These are phyloP conservation scores for Blastobotrys ciferrii DNA, from an alignment of 1,139 yeast genomes.

Conservation along the genomic window DNA sequence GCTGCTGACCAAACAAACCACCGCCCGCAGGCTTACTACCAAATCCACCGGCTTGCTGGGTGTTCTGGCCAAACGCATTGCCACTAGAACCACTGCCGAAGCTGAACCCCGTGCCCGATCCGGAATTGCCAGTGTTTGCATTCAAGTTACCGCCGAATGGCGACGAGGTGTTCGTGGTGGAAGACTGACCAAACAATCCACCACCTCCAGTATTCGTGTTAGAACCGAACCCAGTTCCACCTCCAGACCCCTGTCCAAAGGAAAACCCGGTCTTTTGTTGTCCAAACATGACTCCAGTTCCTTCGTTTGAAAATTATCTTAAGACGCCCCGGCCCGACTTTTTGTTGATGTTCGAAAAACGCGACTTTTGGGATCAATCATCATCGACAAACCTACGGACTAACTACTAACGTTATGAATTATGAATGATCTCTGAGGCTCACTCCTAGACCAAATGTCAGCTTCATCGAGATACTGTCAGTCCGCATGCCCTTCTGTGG, in stretches of 20 bases:
- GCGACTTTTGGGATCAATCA: not conserved
- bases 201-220: conserved; percentile 9
- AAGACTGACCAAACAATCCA: conserved; percentile 12
- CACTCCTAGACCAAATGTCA: too few relatives aligned
- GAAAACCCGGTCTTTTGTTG: conserved; percentile 6
- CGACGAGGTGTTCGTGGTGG: conserved; percentile 10
- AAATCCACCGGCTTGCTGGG: conserved; percentile 26
- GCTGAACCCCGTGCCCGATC: conserved; percentile 12
- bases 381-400: not conserved
- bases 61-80: conserved; percentile 36
- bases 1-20: conserved; percentile 24
- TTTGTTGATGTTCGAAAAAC: not conserved
- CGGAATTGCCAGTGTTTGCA: not conserved
- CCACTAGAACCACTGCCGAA: conserved; percentile 15
- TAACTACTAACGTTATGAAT: too few relatives aligned
- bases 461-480: too few relatives aligned
- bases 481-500: too few relatives aligned
- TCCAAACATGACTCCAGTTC: not conserved
- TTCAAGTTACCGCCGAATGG: conserved; percentile 2
- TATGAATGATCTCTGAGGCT: too few relatives aligned
- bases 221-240: conserved; percentile 10
- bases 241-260: conserved; percentile 8
- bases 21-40: conserved; percentile 27
- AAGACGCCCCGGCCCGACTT: not conserved
- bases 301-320: not conserved